Conservation (phyloP, 2,329 filamentous ascomycete species). For the Arthrobotrys sinensis region DNA sequence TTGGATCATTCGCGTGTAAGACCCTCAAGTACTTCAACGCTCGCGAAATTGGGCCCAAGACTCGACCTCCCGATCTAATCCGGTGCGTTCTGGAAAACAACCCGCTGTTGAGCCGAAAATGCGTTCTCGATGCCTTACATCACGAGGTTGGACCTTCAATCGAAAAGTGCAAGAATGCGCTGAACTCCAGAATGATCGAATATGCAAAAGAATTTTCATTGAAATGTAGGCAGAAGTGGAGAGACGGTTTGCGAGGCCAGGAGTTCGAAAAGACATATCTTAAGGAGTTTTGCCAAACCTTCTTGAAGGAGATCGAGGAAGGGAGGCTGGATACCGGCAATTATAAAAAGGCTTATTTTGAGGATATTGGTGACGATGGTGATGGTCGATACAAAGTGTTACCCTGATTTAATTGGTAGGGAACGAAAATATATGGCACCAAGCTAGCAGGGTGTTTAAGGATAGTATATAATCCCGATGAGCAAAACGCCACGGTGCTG, state of each 20-base stretch:
- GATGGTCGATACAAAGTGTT: no score
- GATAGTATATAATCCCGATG: no score
- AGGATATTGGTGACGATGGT: no score
- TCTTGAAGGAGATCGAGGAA: neutral
- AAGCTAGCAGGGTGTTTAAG: no score
- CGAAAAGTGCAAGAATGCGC: neutral
- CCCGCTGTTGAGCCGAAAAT: neutral
- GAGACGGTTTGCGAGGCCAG: neutral
- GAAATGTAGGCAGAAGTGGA: neutral
- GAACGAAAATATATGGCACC: no score
- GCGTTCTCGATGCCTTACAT: neutral
- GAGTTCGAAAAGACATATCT: neutral
- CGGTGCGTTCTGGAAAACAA: neutral
- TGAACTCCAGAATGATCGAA: neutral
- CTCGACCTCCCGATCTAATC: no score
- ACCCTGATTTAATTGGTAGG: no score
- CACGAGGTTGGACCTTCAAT: neutral
- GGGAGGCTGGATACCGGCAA: neutral
- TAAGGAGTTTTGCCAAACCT: neutral
- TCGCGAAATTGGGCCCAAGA: no score
- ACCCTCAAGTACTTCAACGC: neutral
- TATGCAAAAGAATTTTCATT: neutral
- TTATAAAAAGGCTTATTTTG: no score
- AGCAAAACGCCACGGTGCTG: no score
- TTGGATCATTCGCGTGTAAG: neutral